Conservation (phyloP, 352 stramenopile species). For the Peronosclerospora sorghi region DNA sequence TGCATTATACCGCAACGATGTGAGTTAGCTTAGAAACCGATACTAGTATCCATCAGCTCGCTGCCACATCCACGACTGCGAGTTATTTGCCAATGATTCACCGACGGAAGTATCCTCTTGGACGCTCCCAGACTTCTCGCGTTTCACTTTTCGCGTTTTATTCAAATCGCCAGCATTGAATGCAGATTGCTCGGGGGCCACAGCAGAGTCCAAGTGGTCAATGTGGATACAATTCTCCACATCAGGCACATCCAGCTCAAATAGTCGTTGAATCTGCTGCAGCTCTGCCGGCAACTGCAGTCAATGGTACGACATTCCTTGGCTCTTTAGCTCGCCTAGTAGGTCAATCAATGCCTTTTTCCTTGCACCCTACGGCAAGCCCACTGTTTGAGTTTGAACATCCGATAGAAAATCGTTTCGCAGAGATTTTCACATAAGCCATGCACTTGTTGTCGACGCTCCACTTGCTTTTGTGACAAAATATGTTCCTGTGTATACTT, state of each 20-base stretch:
- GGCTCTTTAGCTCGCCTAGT: conserved; percentile 78
- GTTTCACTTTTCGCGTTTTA: conserved; percentile 20
- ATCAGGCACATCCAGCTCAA: conserved; percentile 71
- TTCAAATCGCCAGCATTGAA: conserved; percentile 9
- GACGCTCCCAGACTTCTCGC: conserved; percentile 6
- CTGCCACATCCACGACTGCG: conserved; percentile 70
- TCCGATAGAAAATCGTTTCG: conserved; percentile 93
- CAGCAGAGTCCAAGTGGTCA: conserved; percentile 41
- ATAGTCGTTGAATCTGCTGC: conserved; percentile 71
- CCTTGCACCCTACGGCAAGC: conserved; percentile 93
- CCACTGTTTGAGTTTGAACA: conserved; percentile 68
- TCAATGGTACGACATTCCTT: conserved; percentile 74
- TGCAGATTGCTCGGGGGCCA: conserved; percentile 15
- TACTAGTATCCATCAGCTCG: conserved; percentile 86
- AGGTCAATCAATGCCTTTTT: conserved; percentile 95
- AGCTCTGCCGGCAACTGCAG: conserved; percentile 61
- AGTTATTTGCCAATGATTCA: conserved; percentile 30
- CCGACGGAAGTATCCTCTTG: conserved; percentile 3
- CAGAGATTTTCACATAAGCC: conserved; percentile 84
- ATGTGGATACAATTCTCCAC: conserved; percentile 75
- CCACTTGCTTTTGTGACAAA: conserved; percentile 42
- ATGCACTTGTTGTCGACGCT: conserved; percentile 52
- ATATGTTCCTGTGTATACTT: conserved; percentile 73
- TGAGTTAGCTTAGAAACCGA: conserved; percentile 70
- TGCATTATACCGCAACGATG: conserved; percentile 65